Conservation (phyloP, 2,329 filamentous ascomycete genomes). For the Colletotrichum musicola region DNA sequence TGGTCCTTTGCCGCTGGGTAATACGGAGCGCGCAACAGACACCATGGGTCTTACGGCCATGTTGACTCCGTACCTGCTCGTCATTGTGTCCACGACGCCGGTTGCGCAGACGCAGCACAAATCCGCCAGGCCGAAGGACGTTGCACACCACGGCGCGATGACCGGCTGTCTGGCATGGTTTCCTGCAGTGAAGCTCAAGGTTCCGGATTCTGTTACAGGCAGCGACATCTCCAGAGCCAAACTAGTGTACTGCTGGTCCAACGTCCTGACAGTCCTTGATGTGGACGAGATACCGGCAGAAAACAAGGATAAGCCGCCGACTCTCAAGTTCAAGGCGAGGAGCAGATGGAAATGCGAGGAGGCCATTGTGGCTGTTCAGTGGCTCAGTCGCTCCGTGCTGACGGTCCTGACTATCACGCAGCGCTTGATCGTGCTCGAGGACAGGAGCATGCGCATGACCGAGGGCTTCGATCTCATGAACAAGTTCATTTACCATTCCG, state of each 20-base stretch:
- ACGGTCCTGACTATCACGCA: conserved; percentile 95
- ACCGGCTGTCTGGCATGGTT: conserved; percentile 98
- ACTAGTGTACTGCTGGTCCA: conserved; percentile 98
- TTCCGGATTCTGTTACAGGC: conserved; percentile 73
- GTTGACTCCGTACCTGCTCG: conserved; percentile 93
- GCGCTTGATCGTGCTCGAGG: conserved; percentile 91
- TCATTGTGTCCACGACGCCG: conserved; percentile 97
- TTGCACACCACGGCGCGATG: conserved; percentile 89
- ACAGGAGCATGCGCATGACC: conserved; percentile 88
- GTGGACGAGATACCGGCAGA: conserved; percentile 78
- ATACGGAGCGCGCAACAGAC: conserved; percentile 90
- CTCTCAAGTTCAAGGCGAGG: conserved; percentile 82
- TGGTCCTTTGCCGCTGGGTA: conserved; percentile 90
- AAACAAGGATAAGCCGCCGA: conserved; percentile 82
- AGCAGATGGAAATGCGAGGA: conserved; percentile 95
- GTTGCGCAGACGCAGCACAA: conserved; percentile 98
- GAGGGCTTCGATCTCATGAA: conserved; percentile 94
- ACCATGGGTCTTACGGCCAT: conserved; percentile 92
- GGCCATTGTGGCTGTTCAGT: conserved; percentile 95
- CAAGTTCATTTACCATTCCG: conserved; percentile 91
- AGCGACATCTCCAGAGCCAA: conserved; percentile 84
- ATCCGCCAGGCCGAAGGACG: conserved; percentile 88
- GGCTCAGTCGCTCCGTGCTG: conserved; percentile 93
- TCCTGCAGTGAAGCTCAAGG: conserved; percentile 92
- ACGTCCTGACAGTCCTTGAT: conserved; percentile 93